phyloP scores from a whole-genome alignment of 2,329 filamentous ascomycete species.

The Amphichorda felina region DNA sequence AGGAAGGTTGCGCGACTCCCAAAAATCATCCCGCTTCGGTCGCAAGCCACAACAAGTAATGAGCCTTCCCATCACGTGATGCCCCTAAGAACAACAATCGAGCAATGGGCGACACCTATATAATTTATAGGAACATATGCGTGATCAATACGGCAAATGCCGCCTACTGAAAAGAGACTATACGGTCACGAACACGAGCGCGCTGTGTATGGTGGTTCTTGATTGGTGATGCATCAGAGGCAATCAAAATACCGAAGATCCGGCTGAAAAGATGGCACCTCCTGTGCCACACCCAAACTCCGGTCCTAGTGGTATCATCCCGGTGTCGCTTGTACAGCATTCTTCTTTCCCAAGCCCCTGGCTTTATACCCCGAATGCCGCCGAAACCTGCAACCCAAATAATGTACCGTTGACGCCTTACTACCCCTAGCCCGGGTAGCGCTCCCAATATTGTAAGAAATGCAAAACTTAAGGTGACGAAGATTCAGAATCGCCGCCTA shows the following conservation, averaged over 20 bases:
- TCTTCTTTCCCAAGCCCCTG: not conserved
- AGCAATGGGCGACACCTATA: too few relatives aligned
- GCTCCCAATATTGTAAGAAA: not conserved
- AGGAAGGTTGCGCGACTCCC: not conserved
- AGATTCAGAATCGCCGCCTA: slow-evolving; percentile 20
- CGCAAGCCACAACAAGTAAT: not conserved
- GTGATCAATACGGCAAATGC: too few relatives aligned
- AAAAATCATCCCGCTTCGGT: too few relatives aligned
- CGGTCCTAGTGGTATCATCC: slow-evolving; percentile 23
- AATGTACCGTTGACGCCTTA: not conserved
- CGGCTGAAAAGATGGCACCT: not conserved
- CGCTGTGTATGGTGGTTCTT: too few relatives aligned
- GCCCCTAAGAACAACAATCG: not conserved
- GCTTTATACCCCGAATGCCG: not conserved
- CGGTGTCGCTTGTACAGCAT: not conserved
- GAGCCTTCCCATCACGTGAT: not conserved
- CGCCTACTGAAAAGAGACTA: too few relatives aligned
- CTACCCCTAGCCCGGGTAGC: not conserved
- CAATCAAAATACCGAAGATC: too few relatives aligned
- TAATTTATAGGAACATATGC: too few relatives aligned
- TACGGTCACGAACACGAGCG: too few relatives aligned
- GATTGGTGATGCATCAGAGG: too few relatives aligned
- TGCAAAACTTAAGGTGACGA: slow-evolving; percentile 15
- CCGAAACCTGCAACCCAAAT: not conserved
- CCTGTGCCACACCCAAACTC: slow-evolving; percentile 9